A percentile compares a stretch with the other conserved stretches of the same genome.
phyloP scores from a whole-genome alignment of 116 monocot species.

The Papilionanthe hybrid region DNA sequence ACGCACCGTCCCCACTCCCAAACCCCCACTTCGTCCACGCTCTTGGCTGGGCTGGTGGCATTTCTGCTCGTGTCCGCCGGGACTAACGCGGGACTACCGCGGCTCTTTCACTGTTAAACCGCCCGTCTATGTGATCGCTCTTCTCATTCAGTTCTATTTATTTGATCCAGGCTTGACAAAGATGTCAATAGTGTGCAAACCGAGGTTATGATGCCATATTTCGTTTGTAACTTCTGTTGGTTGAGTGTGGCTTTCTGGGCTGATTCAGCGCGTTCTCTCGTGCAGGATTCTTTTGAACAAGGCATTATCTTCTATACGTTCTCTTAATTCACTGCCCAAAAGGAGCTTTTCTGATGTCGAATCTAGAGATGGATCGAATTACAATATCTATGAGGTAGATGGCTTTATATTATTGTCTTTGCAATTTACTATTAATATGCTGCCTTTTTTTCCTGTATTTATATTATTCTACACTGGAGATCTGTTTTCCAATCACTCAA shows the following conservation, averaged over 20 bases:
- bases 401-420: not conserved
- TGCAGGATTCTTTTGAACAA: not conserved
- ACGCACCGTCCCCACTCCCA: too few relatives aligned
- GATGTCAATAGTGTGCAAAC: not conserved
- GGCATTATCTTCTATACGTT: not conserved
- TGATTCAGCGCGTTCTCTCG: not conserved
- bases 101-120: too few relatives aligned
- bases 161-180: not conserved
- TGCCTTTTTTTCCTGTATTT: not conserved
- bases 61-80: too few relatives aligned
- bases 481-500: not conserved
- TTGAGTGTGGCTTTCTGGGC: not conserved
- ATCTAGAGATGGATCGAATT: not conserved
- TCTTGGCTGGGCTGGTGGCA: too few relatives aligned
- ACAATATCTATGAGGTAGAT: not conserved
- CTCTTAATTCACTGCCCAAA: not conserved
- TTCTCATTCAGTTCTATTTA: not conserved
- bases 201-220: not conserved
- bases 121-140: not conserved
- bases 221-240: not conserved
- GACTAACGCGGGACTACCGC: too few relatives aligned
- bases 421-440: not conserved
- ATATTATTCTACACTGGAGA: not conserved
- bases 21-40: too few relatives aligned
- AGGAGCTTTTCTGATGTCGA: not conserved